These are phyloP conservation scores for Mortierella sp. DNA, from an alignment of 371 early-diverging fungal species.

Conservation along the genomic window DNA sequence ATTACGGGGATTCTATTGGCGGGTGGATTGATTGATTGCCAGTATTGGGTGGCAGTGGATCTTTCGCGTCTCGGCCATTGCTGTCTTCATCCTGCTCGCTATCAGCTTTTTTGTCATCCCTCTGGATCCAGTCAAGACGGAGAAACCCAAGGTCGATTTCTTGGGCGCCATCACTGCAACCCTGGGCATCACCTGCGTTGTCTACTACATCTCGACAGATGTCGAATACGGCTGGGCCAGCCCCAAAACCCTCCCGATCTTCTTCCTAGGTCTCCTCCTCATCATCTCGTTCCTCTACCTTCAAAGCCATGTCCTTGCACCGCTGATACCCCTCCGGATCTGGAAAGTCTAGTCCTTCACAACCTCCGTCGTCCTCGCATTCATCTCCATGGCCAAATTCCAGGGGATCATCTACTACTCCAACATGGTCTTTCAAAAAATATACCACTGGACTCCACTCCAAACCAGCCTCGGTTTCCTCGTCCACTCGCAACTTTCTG, in stretches of 20 bases:
- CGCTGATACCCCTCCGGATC: constrained; percentile 36
- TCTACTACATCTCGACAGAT: constrained; percentile 32
- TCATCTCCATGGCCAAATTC: constrained; percentile 32
- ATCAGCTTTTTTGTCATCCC: constrained; percentile 29
- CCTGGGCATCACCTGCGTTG: constrained; percentile 23
- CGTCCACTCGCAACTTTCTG: constrained; percentile 37
- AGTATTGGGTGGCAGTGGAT: constrained; percentile 37
- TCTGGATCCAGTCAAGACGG: not conserved
- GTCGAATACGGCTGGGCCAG: constrained; percentile 29
- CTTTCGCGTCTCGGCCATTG: constrained; percentile 31
- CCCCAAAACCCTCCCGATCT: constrained; percentile 25
- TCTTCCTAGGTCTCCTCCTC: not conserved
- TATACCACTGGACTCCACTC: constrained; percentile 44
- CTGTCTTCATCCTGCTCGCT: constrained; percentile 1
- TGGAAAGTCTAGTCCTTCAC: constrained; percentile 29
- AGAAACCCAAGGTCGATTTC: constrained; percentile 31
- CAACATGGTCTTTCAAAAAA: constrained; percentile 46
- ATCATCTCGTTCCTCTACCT: constrained; percentile 14
- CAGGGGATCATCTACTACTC: constrained; percentile 44
- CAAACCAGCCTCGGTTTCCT: constrained; percentile 45
- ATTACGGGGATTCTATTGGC: constrained; percentile 31
- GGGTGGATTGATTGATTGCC: constrained; percentile 29
- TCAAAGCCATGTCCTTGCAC: constrained; percentile 11
- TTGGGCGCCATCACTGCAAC: constrained; percentile 12
- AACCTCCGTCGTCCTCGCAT: constrained; percentile 25